phyloP scores from a whole-genome alignment of 495 filamentous ascomycete species.

The Letharia lupina region DNA sequence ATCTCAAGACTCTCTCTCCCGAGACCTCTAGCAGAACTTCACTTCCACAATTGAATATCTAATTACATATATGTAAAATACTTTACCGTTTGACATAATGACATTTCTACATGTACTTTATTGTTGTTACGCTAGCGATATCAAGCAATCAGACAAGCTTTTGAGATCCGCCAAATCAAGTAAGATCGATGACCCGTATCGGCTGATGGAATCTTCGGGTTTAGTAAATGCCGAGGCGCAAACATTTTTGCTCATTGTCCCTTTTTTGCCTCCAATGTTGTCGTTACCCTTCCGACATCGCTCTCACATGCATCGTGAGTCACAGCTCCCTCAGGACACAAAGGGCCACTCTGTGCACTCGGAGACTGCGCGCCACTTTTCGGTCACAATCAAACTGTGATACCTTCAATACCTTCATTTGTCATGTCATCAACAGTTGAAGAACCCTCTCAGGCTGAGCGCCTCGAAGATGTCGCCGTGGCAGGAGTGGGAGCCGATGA shows the following conservation, averaged over 20 bases:
- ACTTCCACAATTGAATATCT: too few species aligned
- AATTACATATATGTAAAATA: too few species aligned
- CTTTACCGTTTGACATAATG: too few species aligned
- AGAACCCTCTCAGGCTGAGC: conserved; percentile 19
- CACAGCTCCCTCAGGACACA: neutral
- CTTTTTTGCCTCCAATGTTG: neutral
- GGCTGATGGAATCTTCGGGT: neutral
- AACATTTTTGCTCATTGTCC: neutral
- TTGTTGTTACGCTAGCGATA: neutral
- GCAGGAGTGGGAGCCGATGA: conserved; percentile 8
- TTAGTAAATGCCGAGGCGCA: neutral
- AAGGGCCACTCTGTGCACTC: neutral
- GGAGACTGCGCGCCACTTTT: neutral
- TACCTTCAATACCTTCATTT: neutral
- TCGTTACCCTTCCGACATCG: neutral
- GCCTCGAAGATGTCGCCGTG: conserved; percentile 18
- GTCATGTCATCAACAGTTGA: conserved; percentile 11
- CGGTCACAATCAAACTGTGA: neutral
- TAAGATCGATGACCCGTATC: neutral
- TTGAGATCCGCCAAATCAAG: neutral
- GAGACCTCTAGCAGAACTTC: too few species aligned
- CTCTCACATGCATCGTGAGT: neutral
- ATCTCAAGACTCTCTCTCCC: neutral
- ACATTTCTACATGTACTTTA: too few species aligned
- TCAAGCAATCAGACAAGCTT: conserved; percentile 1